phyloP scores from a whole-genome alignment of 2,329 filamentous ascomycete genomes.

The Aspergillus fischeri region DNA sequence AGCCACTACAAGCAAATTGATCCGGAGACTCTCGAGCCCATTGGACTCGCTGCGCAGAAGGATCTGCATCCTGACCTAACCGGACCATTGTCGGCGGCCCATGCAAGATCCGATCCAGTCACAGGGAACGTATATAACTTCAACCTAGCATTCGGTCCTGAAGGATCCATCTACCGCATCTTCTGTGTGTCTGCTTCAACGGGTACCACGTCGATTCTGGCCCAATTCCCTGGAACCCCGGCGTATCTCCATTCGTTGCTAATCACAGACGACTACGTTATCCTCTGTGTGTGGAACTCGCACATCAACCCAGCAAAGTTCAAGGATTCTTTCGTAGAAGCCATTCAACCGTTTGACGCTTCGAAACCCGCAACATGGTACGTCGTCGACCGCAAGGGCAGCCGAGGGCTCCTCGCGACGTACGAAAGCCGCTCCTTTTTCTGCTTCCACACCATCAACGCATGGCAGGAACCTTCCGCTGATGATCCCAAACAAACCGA shows the following conservation, averaged over 20 bases:
- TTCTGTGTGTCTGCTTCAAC: constrained; percentile 62
- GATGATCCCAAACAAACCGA: constrained; percentile 36
- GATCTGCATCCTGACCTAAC: constrained; percentile 63
- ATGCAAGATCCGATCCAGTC: constrained; percentile 65
- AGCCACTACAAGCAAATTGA: constrained; percentile 59
- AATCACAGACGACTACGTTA: constrained; percentile 64
- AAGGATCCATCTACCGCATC: constrained; percentile 59
- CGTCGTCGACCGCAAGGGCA: constrained; percentile 63
- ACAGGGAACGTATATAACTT: constrained; percentile 79
- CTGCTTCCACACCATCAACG: constrained; percentile 75
- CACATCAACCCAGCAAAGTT: constrained; percentile 50
- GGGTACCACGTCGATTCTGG: constrained; percentile 66
- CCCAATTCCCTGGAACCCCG: constrained; percentile 55
- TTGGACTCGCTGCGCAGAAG: constrained; percentile 59
- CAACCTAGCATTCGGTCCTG: constrained; percentile 63
- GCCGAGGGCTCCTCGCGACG: constrained; percentile 62
- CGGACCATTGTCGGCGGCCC: constrained; percentile 65
- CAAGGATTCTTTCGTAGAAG: constrained; percentile 51
- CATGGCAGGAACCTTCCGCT: constrained; percentile 59
- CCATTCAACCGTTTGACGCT: constrained; percentile 61
- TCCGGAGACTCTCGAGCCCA: constrained; percentile 66
- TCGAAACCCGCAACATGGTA: constrained; percentile 63
- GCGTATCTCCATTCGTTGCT: constrained; percentile 85
- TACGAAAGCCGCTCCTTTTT: constrained; percentile 68
- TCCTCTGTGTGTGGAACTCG: constrained; percentile 69